Evolutionary conservation across 2,329 filamentous ascomycete genomes (phyloP), one percentile per base, ranked within the genome.

Genomic region (Trichoderma endophyticum): DNA sequence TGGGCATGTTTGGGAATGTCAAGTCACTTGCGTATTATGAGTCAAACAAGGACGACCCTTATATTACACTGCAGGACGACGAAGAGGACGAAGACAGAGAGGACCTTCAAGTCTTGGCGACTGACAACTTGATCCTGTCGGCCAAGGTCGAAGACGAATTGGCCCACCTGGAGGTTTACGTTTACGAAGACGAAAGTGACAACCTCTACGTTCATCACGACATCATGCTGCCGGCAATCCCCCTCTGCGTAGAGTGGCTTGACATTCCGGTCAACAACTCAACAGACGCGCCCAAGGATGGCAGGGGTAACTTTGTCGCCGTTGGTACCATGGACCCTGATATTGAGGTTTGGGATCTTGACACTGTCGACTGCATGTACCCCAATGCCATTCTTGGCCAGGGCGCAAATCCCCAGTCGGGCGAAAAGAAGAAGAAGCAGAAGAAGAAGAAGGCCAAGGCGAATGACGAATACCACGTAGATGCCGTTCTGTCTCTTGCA

Each of bases 161-260:
- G 73, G 95, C 96, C 21, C 95, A 98, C 82, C 86, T 99, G 30
- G 96, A 99, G 81, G 92, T 98, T 24, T 98, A 98, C 79, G 94
- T 99, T 32, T 99, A 98, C 83, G 96, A 99, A 82, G 96, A 98
- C 77, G 90, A 90, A 74, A 93, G 91, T 59, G 96, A 98, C 83
- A 99, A 99, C 81, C 91, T 99, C 73, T 99, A 99, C 81, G 95
- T 99, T 28, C 96, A 99, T 84, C 96, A 99, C 87, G 96, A 99
- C 82, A 97, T 99, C 77, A 98, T 99, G 95, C 88, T 99, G 71
- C 96, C 96, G 36, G 95, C 95, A 28, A 97, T 99, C 79, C 96
- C 96, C 12, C 89, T 99, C 7, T 96, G 94, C 78, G 88, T 98
- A 54, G 96, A 99, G 84, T 99, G 96, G 96, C 84, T 99, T 59